Conservation (phyloP, 352 stramenopile species). For the Phytophthora sp. region DNA sequence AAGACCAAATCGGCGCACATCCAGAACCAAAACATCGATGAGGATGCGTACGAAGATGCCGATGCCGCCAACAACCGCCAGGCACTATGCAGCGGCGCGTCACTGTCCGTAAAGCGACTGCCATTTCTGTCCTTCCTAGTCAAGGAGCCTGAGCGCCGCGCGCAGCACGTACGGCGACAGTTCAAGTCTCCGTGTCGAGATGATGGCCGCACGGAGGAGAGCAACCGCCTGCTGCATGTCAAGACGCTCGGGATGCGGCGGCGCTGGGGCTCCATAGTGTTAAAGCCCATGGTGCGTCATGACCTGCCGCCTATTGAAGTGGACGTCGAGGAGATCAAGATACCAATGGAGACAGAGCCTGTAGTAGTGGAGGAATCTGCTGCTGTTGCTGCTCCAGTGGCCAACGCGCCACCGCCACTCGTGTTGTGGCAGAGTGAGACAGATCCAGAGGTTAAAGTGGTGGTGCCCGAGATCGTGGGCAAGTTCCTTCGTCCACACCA, state of each 20-base stretch:
- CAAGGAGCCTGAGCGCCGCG: constrained; percentile 58
- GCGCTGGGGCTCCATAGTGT: constrained; percentile 53
- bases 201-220: constrained; percentile 66
- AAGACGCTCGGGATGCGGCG: constrained; percentile 88
- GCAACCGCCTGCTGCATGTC: constrained; percentile 73
- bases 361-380: constrained; percentile 28
- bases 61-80: constrained; percentile 55
- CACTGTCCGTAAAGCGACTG: constrained; percentile 73
- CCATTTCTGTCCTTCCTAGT: constrained; percentile 86
- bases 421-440: constrained; percentile 84
- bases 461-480: constrained; percentile 91
- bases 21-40: constrained; percentile 11
- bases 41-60: constrained; percentile 45
- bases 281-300: constrained; percentile 69
- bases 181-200: constrained; percentile 84
- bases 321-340: constrained; percentile 67
- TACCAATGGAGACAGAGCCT: constrained; percentile 33
- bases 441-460: constrained; percentile 62
- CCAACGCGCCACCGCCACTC: constrained; percentile 63
- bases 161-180: constrained; percentile 59
- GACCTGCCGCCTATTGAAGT: constrained; percentile 67
- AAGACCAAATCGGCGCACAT: constrained; percentile 36
- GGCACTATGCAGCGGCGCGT: constrained; percentile 55
- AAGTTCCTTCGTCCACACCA: constrained; percentile 97
- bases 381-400: constrained; percentile 18